phyloP scores from a whole-genome alignment of 2,329 filamentous ascomycete genomes.

The Pseudopyricularia javanii region DNA sequence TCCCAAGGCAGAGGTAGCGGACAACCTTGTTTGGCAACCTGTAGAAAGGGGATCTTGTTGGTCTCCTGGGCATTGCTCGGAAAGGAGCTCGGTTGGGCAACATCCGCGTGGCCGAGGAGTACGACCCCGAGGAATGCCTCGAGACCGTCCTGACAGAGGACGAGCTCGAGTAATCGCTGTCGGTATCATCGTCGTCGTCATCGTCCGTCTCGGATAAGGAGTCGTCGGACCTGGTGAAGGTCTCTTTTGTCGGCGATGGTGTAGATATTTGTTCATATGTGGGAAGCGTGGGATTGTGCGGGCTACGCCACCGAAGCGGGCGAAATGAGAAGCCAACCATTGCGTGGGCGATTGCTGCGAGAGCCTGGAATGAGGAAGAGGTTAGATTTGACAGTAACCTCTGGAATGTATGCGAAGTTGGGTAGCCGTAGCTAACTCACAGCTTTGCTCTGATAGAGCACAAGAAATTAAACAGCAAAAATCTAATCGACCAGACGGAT shows the following conservation, averaged over 20 bases:
- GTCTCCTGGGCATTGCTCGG: conserved; percentile 15
- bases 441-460: not conserved
- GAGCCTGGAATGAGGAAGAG: not conserved
- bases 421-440: not conserved
- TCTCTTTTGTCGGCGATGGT: conserved; percentile 30
- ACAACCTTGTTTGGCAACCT: conserved; percentile 61
- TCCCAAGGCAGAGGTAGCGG: conserved; percentile 62
- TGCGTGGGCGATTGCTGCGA: not conserved
- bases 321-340: conserved; percentile 39
- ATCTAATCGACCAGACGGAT: not conserved
- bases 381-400: not conserved
- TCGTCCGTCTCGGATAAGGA: conserved; percentile 28
- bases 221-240: conserved; percentile 36
- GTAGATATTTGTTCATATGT: conserved; percentile 33
- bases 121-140: conserved; percentile 34
- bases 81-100: conserved; percentile 24
- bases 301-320: conserved; percentile 32
- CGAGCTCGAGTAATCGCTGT: conserved; percentile 24
- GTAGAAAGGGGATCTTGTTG: conserved; percentile 32
- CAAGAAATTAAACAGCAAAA: not conserved
- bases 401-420: not conserved
- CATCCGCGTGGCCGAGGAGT: conserved; percentile 30
- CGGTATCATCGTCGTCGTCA: conserved; percentile 21
- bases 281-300: conserved; percentile 29
- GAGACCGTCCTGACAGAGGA: conserved; percentile 39